phyloP scores from a whole-genome alignment of 1,284 basidiomycete species.

The Cryptococcus sp. region DNA sequence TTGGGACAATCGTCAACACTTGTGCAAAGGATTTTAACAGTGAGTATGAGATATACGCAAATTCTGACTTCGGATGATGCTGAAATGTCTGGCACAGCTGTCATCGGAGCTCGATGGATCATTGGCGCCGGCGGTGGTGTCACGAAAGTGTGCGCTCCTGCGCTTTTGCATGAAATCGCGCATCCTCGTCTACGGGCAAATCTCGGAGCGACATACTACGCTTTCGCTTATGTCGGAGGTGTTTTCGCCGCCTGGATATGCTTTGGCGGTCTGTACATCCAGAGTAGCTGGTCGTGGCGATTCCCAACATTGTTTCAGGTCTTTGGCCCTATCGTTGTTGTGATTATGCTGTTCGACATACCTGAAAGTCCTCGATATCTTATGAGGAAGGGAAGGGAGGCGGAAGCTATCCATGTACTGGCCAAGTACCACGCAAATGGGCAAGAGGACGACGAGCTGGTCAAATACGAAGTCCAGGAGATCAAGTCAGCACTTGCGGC shows the following conservation, averaged over 20 bases:
- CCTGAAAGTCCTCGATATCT: slow-evolving; percentile 35
- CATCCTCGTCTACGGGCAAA: slow-evolving; percentile 23
- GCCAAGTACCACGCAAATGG: slow-evolving; percentile 73
- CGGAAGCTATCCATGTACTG: slow-evolving; percentile 69
- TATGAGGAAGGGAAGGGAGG: slow-evolving; percentile 51
- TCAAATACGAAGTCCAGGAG: slow-evolving; percentile 70
- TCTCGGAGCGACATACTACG: slow-evolving; percentile 23
- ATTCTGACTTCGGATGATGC: background rate
- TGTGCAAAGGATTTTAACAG: slow-evolving; percentile 23
- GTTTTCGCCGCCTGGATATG: slow-evolving; percentile 27
- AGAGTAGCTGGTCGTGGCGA: slow-evolving; percentile 22
- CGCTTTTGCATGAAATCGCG: slow-evolving; percentile 26
- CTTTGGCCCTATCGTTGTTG: slow-evolving; percentile 11
- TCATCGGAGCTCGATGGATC: slow-evolving; percentile 25
- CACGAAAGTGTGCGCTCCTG: slow-evolving; percentile 26
- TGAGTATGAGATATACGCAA: slow-evolving; percentile 5
- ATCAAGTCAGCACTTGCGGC: slow-evolving; percentile 70
- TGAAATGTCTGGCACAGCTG: background rate
- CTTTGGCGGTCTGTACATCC: slow-evolving; percentile 30
- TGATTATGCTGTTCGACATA: slow-evolving; percentile 22
- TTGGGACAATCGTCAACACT: slow-evolving; percentile 31
- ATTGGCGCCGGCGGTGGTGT: slow-evolving; percentile 34
- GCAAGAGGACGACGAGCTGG: slow-evolving; percentile 62
- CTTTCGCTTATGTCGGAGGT: slow-evolving; percentile 29
- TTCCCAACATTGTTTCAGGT: slow-evolving; percentile 22